Evolutionary conservation across 345 rosid genomes (phyloP).

Genomic region (Aquilaria sinensis): DNA sequence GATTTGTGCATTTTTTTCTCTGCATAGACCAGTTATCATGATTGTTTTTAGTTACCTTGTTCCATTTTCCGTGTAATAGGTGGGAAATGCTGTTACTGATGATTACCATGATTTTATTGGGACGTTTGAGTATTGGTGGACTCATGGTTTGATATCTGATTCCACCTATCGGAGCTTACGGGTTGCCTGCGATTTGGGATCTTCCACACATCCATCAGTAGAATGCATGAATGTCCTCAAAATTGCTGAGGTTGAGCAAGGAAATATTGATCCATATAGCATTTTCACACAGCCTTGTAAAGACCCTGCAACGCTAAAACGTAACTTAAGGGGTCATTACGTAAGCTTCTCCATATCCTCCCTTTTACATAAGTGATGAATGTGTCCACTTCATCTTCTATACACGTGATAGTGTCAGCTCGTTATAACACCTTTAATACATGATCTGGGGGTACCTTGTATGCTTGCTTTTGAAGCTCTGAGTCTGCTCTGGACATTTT

Average conservation of each 20-base stretch:
- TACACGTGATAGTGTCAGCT: background rate
- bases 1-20: background rate
- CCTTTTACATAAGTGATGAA: too few relatives aligned
- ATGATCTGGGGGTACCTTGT: too few relatives aligned
- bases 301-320: slow-evolving; percentile 41
- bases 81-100: slow-evolving; percentile 93
- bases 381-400: background rate
- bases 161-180: slow-evolving; percentile 57
- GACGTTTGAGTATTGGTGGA: slow-evolving; percentile 95
- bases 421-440: too few relatives aligned
- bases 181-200: slow-evolving; percentile 44
- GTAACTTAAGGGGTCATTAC: slow-evolving; percentile 57
- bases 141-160: slow-evolving; percentile 92
- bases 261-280: slow-evolving; percentile 79
- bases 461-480: too few relatives aligned
- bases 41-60: background rate
- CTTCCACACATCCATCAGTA: slow-evolving; percentile 61
- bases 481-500: too few relatives aligned
- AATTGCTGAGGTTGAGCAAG: slow-evolving; percentile 60
- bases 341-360: slow-evolving; percentile 34
- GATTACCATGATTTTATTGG: slow-evolving; percentile 82
- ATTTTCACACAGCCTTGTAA: slow-evolving; percentile 81
- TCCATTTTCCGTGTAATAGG: slow-evolving; percentile 33
- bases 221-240: slow-evolving; percentile 55
- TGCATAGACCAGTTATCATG: too few relatives aligned